Percentiles rank a stretch among this genome's conserved stretches.
These are phyloP conservation scores for Neopestalotiopsis rosae DNA, from an alignment of 2,329 filamentous ascomycete genomes.

Conservation along the genomic window DNA sequence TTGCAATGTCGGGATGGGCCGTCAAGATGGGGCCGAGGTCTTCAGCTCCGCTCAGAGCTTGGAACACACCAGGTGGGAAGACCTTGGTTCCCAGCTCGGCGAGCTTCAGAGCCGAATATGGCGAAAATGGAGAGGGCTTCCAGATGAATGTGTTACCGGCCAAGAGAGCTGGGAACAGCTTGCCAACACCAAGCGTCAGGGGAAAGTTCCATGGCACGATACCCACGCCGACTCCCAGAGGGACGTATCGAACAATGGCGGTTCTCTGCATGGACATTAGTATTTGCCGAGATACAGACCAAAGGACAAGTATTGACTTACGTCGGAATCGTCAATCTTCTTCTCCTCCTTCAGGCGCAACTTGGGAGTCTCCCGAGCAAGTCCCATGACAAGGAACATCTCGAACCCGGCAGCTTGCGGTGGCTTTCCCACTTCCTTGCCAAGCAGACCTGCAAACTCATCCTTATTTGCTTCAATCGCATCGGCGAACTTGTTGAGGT, in stretches of 20 bases:
- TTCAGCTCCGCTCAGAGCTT: slow-evolving; percentile 49
- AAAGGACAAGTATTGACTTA: slow-evolving; percentile 12
- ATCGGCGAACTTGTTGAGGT: slow-evolving; percentile 28
- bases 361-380: slow-evolving; percentile 38
- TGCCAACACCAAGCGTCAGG: slow-evolving; percentile 38
- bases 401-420: slow-evolving; percentile 23
- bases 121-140: slow-evolving; percentile 55
- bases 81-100: slow-evolving; percentile 45
- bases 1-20: slow-evolving; percentile 4
- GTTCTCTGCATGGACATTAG: slow-evolving; percentile 37
- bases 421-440: slow-evolving; percentile 24
- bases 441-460: slow-evolving; percentile 20
- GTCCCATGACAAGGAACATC: slow-evolving; percentile 19
- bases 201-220: slow-evolving; percentile 60
- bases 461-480: slow-evolving; percentile 22
- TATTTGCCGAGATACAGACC: no score
- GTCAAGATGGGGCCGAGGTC: slow-evolving; percentile 41
- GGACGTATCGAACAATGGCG: slow-evolving; percentile 31
- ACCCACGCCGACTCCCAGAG: slow-evolving; percentile 47
- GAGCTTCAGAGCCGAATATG: slow-evolving; percentile 44
- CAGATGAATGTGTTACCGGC: slow-evolving; percentile 57
- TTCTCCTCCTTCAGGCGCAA: slow-evolving; percentile 29
- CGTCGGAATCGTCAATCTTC: slow-evolving; percentile 21
- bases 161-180: slow-evolving; percentile 50
- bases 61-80: slow-evolving; percentile 50